Percentiles rank a stretch among this genome's conserved stretches.
Conservation (phyloP, 805 yeast species). For the Cyberlindnera maritima region DNA sequence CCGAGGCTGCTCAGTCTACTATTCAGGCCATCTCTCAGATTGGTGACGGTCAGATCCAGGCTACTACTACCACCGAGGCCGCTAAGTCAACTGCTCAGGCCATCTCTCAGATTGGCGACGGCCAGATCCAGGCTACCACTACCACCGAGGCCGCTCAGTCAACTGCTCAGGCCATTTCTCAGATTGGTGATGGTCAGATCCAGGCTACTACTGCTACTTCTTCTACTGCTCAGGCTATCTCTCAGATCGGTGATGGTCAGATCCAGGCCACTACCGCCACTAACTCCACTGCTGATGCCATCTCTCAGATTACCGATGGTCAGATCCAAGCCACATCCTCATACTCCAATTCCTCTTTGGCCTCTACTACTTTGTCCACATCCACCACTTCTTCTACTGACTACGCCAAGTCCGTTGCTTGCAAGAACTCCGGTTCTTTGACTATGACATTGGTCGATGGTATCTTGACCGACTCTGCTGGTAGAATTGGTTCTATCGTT, state of each 20-base stretch:
- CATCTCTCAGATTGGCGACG: slow-evolving; percentile 53
- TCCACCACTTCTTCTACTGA: slow-evolving; percentile 9
- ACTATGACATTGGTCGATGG: slow-evolving; percentile 51
- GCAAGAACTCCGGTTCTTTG: slow-evolving; percentile 48
- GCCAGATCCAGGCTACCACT: slow-evolving; percentile 47
- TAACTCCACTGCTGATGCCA: slow-evolving; percentile 30
- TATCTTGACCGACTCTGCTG: slow-evolving; percentile 53
- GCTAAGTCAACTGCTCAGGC: slow-evolving; percentile 5
- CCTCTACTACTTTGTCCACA: slow-evolving; percentile 10
- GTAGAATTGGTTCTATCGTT: slow-evolving; percentile 77
- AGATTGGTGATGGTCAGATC: slow-evolving; percentile 51
- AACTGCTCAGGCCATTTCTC: slow-evolving; percentile 15
- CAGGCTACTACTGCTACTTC: slow-evolving; percentile 41
- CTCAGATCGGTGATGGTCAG: slow-evolving; percentile 46
- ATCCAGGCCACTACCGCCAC: slow-evolving; percentile 45
- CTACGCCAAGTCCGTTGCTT: slow-evolving; percentile 31
- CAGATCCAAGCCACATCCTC: slow-evolving; percentile 32
- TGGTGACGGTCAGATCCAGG: slow-evolving; percentile 43
- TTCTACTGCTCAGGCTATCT: slow-evolving; percentile 28
- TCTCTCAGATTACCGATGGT: slow-evolving; percentile 22
- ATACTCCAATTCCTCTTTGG: slow-evolving; percentile 3
- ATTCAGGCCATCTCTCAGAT: slow-evolving; percentile 37
- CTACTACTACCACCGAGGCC: slow-evolving; percentile 17
- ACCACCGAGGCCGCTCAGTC: slow-evolving; percentile 29
- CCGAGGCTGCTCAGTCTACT: slow-evolving; percentile 15